These are phyloP conservation scores for Arthroderma uncinatum DNA, from an alignment of 2,329 filamentous ascomycete species.

Conservation along the genomic window DNA sequence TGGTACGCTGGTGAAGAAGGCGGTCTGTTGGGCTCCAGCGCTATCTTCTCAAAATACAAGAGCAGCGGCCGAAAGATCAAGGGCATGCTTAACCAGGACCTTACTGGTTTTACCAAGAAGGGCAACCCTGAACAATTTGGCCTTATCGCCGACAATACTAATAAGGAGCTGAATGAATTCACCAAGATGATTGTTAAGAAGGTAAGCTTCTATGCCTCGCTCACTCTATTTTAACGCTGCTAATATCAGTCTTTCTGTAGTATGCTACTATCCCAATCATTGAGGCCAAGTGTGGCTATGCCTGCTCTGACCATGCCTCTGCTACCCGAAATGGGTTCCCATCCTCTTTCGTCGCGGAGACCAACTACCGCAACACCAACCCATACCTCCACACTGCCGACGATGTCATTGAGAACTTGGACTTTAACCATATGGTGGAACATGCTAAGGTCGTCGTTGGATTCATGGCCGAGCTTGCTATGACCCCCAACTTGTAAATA, in stretches of 20 bases:
- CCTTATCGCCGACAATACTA: constrained; percentile 86
- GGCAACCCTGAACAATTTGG: constrained; percentile 77
- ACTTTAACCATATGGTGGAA: constrained; percentile 85
- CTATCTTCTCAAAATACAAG: constrained; percentile 75
- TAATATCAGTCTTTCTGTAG: constrained; percentile 23
- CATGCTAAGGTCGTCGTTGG: constrained; percentile 76
- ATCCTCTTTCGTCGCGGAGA: constrained; percentile 54
- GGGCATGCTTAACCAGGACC: constrained; percentile 97
- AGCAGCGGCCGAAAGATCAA: constrained; percentile 64
- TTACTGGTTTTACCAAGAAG: constrained; percentile 85
- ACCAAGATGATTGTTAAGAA: constrained; percentile 78
- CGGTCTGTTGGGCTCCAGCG: constrained; percentile 76
- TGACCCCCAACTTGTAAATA: constrained; percentile 23
- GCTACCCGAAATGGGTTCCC: constrained; percentile 56
- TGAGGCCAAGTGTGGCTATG: constrained; percentile 80
- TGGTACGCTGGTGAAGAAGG: constrained; percentile 40
- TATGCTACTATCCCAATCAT: constrained; percentile 86
- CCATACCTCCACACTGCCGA: constrained; percentile 63
- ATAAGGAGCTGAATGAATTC: constrained; percentile 69
- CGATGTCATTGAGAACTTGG: constrained; percentile 60
- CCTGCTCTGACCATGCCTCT: constrained; percentile 30
- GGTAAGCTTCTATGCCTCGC: constrained; percentile 27
- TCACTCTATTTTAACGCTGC: neutral
- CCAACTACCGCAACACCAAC: constrained; percentile 50
- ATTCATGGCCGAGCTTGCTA: constrained; percentile 72